These are phyloP conservation scores for Podaxis rugospora DNA, from an alignment of 768 basidiomycete species.

Conservation along the genomic window DNA sequence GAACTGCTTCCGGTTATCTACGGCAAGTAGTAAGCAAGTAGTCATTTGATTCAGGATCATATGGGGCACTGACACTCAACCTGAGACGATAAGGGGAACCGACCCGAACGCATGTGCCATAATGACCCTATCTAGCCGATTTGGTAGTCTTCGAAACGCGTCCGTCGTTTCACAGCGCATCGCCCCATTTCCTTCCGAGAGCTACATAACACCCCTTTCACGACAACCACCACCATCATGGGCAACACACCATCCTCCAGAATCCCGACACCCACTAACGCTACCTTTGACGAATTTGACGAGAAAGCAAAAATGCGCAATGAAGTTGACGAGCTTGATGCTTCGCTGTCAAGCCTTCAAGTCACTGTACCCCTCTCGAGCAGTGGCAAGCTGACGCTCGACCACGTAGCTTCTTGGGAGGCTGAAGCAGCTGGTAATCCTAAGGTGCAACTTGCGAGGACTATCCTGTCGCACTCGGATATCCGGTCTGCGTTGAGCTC, in stretches of 20 bases:
- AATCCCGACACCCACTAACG: constrained; percentile 21
- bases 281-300: constrained; percentile 28
- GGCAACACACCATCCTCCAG: constrained; percentile 27
- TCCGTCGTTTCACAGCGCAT: background rate
- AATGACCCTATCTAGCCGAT: constrained; percentile 4
- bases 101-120: background rate
- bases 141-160: background rate
- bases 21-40: background rate
- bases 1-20: background rate
- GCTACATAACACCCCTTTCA: background rate
- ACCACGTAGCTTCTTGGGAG: constrained; percentile 69
- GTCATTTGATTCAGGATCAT: background rate
- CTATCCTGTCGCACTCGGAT: constrained; percentile 67
- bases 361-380: constrained; percentile 40
- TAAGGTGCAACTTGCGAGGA: constrained; percentile 71
- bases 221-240: constrained; percentile 18
- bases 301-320: constrained; percentile 4
- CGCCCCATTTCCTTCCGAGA: background rate
- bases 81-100: background rate
- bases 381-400: constrained; percentile 57
- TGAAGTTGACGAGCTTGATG: constrained; percentile 19
- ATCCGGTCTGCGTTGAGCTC: constrained; percentile 59
- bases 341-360: constrained; percentile 28
- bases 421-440: constrained; percentile 44
- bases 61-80: background rate